Evolutionary conservation across 306 rosid genomes (phyloP), one percentile per base, ranked within the genome.

Genomic region (Leucaena leucocephala): DNA sequence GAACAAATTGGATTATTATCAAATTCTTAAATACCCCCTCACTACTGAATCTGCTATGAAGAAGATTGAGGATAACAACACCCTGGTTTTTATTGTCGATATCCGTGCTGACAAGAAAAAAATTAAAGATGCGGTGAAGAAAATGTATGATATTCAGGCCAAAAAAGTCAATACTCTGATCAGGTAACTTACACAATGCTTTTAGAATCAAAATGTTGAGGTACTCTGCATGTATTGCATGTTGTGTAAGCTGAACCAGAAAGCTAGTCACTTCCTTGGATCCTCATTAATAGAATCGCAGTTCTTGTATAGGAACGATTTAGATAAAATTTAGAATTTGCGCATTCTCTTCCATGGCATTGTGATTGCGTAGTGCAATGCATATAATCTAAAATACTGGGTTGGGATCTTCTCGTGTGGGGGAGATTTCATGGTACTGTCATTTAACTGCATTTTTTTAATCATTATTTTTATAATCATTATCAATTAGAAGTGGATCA

Each of bases 11-110:
- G 98, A 93, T 78, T 94, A 91, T 36, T 93, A 93, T 46, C 98
- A 93, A 78, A 93, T 93, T 62, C 97, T 93, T 43, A 93, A 93
- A 44, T 93, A 78, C 63, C 97, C 98, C 38, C 71, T 89, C 22
- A 93, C 97, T 17, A 93, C 98, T 0, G 98, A 93, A 79, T 93
- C 98, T 82, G 98, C 98, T 0, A 94, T 94, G 98, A 91, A 94
- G 75, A 94, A 94, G 85, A 94, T 94, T 19, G 98, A 94, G 82
- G 98, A 94, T 78, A 94, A 94, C 82, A 94, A 94, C 78, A 94
- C 98, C 6, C 83, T 88, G 19, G 94, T 93, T 52, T 93, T 93
- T 65, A 89, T 93, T 44, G 98, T 93, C n/a, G 97, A 93, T 78
- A 68, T 93, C 48, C 94, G 97, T 33, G 97, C 97, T 19, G 88